Evolutionary conservation across 2,329 filamentous ascomycete genomes (phyloP).

Genomic region (Colletotrichum musae): DNA sequence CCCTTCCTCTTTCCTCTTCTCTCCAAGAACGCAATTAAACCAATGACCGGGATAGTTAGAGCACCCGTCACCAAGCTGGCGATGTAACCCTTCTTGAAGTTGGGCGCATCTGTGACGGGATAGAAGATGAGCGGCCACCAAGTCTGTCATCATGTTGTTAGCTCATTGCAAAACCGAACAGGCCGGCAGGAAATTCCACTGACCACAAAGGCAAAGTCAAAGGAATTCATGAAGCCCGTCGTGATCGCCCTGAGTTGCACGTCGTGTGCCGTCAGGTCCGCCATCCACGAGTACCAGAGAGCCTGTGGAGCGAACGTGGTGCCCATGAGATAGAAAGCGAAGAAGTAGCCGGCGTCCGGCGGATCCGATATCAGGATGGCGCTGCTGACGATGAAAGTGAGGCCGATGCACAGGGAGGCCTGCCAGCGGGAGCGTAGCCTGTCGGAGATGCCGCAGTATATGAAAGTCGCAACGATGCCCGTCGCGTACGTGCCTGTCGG

Average conservation of each 20-base stretch:
- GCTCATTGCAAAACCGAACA: too few relatives aligned
- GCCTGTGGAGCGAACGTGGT: constrained; percentile 62
- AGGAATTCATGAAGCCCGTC: constrained; percentile 60
- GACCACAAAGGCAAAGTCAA: constrained; percentile 57
- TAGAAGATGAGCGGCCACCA: constrained; percentile 59
- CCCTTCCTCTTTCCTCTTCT: constrained; percentile 42
- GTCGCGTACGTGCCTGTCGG: constrained; percentile 58
- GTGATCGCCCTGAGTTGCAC: constrained; percentile 59
- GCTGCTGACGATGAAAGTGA: constrained; percentile 58
- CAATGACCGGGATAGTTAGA: constrained; percentile 53
- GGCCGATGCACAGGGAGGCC: constrained; percentile 57
- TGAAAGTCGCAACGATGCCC: constrained; percentile 57
- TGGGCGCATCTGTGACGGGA: constrained; percentile 56
- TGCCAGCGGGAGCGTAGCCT: constrained; percentile 59
- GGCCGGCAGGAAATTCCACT: background rate
- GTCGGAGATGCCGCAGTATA: constrained; percentile 58
- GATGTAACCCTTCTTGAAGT: constrained; percentile 56
- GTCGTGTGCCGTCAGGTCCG: constrained; percentile 56
- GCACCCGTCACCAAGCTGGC: constrained; percentile 56
- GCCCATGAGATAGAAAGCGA: constrained; percentile 60
- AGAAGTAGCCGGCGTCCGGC: constrained; percentile 55
- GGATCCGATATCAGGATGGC: constrained; percentile 54
- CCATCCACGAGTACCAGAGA: constrained; percentile 64
- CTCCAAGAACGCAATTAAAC: constrained; percentile 55
- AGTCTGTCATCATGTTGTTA: constrained; percentile 39